Base-by-base conservation (phyloP, 2,329 filamentous ascomycete genomes). In the Cercospora sp. region DNA sequence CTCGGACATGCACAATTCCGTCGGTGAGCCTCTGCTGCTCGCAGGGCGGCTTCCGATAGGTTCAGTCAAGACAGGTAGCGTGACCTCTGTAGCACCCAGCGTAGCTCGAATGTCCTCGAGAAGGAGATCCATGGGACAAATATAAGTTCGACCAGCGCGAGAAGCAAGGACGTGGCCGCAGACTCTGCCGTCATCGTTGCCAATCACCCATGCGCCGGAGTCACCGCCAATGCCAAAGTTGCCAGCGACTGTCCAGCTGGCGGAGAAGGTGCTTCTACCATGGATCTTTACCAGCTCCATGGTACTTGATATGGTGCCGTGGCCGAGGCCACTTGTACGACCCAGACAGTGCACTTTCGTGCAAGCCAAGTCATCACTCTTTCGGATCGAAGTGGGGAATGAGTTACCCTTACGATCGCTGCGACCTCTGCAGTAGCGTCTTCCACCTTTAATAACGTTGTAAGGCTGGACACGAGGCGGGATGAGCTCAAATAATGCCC, bases 91-190 rank as follows among this genome's bases (percentile, higher is more conserved):
- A 0, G 92, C 92, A 24, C 89, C 87, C 0, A 97, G 82, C 0
- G 90, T 93, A 70, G 91, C 87, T 30, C 89, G 90, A 66, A 98
- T 97, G 76, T 98, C 94, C 30, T 90, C 87, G 10, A 98, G 84
- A 12, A 97, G 82, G 2, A 97, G 86, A 66, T 97, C 92, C 94
- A 98, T 98, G 0, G 94, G 94, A 69, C 93, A 95, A 69, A 98
- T 95, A 78, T 97, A 98, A 0, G 93, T 93, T 5, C 93, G 89
- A 51, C 88, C 88, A 12, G 69, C 67, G 76, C 91, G 94, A 69
- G 89, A 88, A 0, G 94, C 94, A 12, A 98, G 85, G 0, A 98
- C 92, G 75, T 97, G 94, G 0, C 94, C 94, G 73, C 92, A 95
- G 3, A 97, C 88, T 43, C 89, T 87, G 1, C 93, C 93, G n/a